These are phyloP conservation scores for Grigorovia yakushimaensis DNA, from an alignment of 805 yeast species.

Conservation along the genomic window DNA sequence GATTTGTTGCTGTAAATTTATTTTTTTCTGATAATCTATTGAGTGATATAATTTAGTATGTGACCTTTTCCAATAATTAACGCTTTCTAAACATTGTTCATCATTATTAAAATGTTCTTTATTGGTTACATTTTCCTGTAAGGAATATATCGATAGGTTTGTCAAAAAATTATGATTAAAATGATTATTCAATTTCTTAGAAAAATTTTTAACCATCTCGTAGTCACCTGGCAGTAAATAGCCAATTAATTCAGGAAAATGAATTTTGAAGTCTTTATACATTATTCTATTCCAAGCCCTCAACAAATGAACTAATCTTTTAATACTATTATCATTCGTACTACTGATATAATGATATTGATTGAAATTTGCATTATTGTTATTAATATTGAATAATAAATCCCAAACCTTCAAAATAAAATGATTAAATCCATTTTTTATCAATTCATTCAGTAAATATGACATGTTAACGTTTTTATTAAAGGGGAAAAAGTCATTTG, in stretches of 20 bases:
- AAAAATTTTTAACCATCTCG: slow-evolving; percentile 10
- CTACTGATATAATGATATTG: background rate
- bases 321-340: background rate
- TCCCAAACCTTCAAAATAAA: slow-evolving; percentile 17
- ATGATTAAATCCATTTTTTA: slow-evolving; percentile 14
- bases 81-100: background rate
- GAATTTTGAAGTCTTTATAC: slow-evolving; percentile 17
- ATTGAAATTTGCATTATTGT: background rate
- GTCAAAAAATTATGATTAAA: background rate
- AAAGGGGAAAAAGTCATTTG: slow-evolving; percentile 20
- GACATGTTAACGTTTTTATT: slow-evolving; percentile 20
- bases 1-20: background rate
- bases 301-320: slow-evolving; percentile 1
- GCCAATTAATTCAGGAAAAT: slow-evolving; percentile 24
- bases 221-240: slow-evolving; percentile 20
- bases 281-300: slow-evolving; percentile 26
- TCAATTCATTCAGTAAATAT: slow-evolving; percentile 13
- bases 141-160: background rate
- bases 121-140: background rate
- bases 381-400: slow-evolving; percentile 8
- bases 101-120: background rate
- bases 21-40: background rate
- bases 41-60: background rate
- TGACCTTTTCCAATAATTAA: background rate
- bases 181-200: slow-evolving; percentile 4